Conservation (phyloP, 2,329 filamentous ascomycete species). For the Colletotrichum horii region DNA sequence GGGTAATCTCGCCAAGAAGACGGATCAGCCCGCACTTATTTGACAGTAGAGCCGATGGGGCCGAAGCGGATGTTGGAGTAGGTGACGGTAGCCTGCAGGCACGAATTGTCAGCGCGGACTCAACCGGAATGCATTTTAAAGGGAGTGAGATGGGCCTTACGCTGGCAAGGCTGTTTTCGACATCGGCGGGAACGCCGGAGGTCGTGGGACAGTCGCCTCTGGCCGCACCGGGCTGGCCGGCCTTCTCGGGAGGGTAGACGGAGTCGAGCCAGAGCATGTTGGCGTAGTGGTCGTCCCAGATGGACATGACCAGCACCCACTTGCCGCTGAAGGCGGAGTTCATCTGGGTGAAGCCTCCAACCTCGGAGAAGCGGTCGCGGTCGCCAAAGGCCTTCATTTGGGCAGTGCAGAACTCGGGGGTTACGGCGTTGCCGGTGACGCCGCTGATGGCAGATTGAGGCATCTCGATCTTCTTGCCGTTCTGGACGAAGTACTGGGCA, state of each 20-base stretch:
- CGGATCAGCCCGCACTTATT: background rate
- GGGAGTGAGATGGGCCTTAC: slow-evolving; percentile 1
- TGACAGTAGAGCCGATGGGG: slow-evolving; percentile 46
- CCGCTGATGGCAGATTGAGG: slow-evolving; percentile 37
- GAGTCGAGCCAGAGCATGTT: slow-evolving; percentile 76
- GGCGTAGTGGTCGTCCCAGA: slow-evolving; percentile 60
- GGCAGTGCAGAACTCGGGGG: slow-evolving; percentile 59
- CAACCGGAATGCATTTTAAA: background rate
- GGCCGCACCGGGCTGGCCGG: slow-evolving; percentile 26
- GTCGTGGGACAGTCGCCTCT: slow-evolving; percentile 28
- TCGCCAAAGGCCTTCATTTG: slow-evolving; percentile 63
- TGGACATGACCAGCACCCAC: slow-evolving; percentile 69
- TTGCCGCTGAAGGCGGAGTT: slow-evolving; percentile 57
- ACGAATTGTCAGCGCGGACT: background rate
- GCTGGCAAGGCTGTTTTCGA: slow-evolving; percentile 23
- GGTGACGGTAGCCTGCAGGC: slow-evolving; percentile 38
- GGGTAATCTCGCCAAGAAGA: background rate
- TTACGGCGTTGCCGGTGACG: slow-evolving; percentile 50
- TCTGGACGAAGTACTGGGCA: slow-evolving; percentile 65
- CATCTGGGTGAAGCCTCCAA: slow-evolving; percentile 63
- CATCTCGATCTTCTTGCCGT: slow-evolving; percentile 57
- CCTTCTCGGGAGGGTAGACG: slow-evolving; percentile 51
- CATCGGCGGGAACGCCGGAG: slow-evolving; percentile 29
- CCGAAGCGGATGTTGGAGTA: slow-evolving; percentile 55
- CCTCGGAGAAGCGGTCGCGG: slow-evolving; percentile 50